phyloP scores from a whole-genome alignment of 352 stramenopile species.

The Sclerospora graminicola region DNA sequence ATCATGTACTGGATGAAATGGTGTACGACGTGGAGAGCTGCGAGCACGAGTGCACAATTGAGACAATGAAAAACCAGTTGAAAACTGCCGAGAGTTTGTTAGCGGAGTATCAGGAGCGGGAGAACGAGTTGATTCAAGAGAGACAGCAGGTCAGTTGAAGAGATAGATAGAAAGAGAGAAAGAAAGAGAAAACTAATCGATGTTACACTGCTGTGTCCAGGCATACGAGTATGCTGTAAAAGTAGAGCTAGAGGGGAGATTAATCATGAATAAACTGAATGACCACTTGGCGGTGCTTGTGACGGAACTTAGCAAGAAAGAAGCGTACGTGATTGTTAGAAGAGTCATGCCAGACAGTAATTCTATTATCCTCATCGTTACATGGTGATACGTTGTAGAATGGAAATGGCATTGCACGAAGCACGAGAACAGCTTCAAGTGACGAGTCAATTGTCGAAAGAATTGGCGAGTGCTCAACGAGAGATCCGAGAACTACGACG shows the following conservation, averaged over 20 bases:
- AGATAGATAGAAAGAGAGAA: too few relatives aligned
- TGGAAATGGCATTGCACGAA: conserved; percentile 51
- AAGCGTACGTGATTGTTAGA: conserved; percentile 42
- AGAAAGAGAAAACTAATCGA: too few relatives aligned
- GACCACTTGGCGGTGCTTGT: conserved; percentile 45
- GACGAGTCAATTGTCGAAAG: conserved; percentile 44
- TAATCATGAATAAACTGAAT: conserved; percentile 30
- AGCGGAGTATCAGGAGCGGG: conserved; percentile 41
- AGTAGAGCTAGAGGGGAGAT: conserved; percentile 40
- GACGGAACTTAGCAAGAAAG: conserved; percentile 53
- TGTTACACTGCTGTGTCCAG: too few relatives aligned
- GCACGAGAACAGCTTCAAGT: conserved; percentile 47
- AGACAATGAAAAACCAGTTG: conserved; percentile 28
- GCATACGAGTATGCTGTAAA: conserved; percentile 40
- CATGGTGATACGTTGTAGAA: conserved; percentile 22
- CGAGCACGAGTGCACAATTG: conserved; percentile 44
- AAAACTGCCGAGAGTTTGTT: conserved; percentile 19
- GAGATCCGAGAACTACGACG: conserved; percentile 66
- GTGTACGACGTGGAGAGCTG: conserved; percentile 74
- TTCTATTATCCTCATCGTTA: too few relatives aligned
- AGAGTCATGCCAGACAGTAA: too few relatives aligned
- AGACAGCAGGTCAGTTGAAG: conserved; percentile 43
- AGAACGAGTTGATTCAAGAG: conserved; percentile 49
- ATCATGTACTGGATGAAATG: conserved; percentile 65
- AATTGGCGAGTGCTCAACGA: conserved; percentile 54